phyloP scores from a whole-genome alignment of 2,329 filamentous ascomycete species.

The Coccinonectria pachysandricola region DNA sequence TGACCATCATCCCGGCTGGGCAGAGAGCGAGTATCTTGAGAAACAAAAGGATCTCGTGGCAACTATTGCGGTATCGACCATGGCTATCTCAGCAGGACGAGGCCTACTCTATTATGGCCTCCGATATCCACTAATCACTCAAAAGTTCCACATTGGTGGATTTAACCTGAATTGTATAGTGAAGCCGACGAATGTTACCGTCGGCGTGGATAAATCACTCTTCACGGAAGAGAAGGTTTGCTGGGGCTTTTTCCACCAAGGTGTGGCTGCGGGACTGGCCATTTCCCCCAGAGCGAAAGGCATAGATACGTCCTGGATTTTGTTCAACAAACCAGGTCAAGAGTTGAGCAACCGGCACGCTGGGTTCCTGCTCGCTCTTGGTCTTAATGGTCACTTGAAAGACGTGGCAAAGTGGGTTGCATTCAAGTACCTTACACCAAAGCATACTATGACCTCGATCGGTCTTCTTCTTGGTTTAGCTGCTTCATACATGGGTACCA shows the following conservation, averaged over 20 bases:
- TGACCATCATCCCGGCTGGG: conserved; percentile 63
- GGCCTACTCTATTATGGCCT: conserved; percentile 82
- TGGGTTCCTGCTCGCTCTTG: conserved; percentile 81
- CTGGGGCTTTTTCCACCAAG: conserved; percentile 98
- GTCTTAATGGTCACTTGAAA: conserved; percentile 90
- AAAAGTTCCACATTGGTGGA: conserved; percentile 79
- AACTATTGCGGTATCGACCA: conserved; percentile 72
- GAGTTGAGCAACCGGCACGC: conserved; percentile 95
- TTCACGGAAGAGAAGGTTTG: conserved; percentile 95
- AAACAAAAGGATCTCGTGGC: conserved; percentile 86
- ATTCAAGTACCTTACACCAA: conserved; percentile 98
- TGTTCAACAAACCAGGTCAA: conserved; percentile 83
- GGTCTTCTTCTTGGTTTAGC: conserved; percentile 86
- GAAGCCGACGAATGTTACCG: conserved; percentile 81
- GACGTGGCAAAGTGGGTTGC: conserved; percentile 94
- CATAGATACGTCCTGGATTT: conserved; percentile 97
- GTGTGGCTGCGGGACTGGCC: conserved; percentile 82
- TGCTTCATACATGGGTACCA: conserved; percentile 89
- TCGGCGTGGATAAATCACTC: conserved; percentile 78
- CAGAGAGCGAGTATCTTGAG: conserved; percentile 79
- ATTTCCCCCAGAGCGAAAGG: conserved; percentile 85
- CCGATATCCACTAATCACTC: conserved; percentile 78
- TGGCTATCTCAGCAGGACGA: conserved; percentile 80
- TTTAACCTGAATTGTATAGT: conserved; percentile 90
- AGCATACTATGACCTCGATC: conserved; percentile 98